Evolutionary conservation across 2,329 filamentous ascomycete species (phyloP).

Genomic region (Nemania sp.): DNA sequence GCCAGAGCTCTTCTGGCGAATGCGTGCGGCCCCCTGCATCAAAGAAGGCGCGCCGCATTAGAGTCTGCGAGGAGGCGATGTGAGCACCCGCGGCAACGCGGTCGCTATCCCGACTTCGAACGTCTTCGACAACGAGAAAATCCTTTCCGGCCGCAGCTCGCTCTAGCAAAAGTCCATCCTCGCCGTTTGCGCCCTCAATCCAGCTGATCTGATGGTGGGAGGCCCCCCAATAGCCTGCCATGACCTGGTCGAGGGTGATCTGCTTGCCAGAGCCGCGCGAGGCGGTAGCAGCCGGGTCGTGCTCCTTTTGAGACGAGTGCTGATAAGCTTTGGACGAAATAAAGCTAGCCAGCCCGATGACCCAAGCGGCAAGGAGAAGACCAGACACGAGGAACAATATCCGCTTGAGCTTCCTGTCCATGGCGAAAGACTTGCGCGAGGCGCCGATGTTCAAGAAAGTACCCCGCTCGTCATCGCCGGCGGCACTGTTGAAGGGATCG

Average conservation of each 20-base stretch:
- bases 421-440: slow-evolving; percentile 52
- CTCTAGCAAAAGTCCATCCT: slow-evolving; percentile 86
- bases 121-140: slow-evolving; percentile 85
- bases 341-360: slow-evolving; percentile 68
- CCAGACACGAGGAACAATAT: slow-evolving; percentile 63
- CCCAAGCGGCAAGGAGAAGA: slow-evolving; percentile 69
- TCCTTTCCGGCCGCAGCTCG: slow-evolving; percentile 65
- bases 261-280: slow-evolving; percentile 68
- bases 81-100: slow-evolving; percentile 43
- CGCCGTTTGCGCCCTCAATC: slow-evolving; percentile 73
- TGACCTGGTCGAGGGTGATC: slow-evolving; percentile 72
- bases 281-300: slow-evolving; percentile 68
- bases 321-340: slow-evolving; percentile 67
- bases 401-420: slow-evolving; percentile 68
- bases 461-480: slow-evolving; percentile 51
- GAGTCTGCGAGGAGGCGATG: slow-evolving; percentile 59
- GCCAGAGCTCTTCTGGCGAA: slow-evolving; percentile 65
- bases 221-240: slow-evolving; percentile 67
- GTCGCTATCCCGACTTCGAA: slow-evolving; percentile 59
- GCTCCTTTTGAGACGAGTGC: slow-evolving; percentile 62
- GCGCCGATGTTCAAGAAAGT: slow-evolving; percentile 52
- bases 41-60: slow-evolving; percentile 75
- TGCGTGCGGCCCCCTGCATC: slow-evolving; percentile 58
- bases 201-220: slow-evolving; percentile 69
- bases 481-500: slow-evolving; percentile 48